Evolutionary conservation across 306 rosid species (phyloP), one percentile per base, ranked within the genome.

Genomic region (Argentina anserina): DNA sequence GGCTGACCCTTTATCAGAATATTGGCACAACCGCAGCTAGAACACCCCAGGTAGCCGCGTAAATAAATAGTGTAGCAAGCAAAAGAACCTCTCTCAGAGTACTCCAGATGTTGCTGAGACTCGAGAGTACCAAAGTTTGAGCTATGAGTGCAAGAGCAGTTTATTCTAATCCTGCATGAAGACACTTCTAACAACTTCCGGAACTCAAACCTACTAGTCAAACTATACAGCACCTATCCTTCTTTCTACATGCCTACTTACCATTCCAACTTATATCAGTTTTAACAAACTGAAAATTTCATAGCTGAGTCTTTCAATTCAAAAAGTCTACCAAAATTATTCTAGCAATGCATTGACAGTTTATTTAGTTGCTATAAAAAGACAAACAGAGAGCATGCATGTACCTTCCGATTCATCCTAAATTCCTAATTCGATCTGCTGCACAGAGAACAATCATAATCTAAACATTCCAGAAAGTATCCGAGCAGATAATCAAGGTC

Each of bases 161-260:
- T 60, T 6, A 39, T 4, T 29, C 7, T 25, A 26, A 55, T 55
- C 34, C 21, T n/a, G 26, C 28, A n/a, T 21, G 43, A 41, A 14
- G 18, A 47, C 71, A 26, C 7, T 43, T 23, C 68, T 52, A 76
- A 23, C 71, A 46, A 46, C 75, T 37, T n/a, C 11, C 18, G n/a
- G 9, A 21, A 0, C 14, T 29, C 7, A 37, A 67, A 80, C 60
- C 93, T 53, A 10, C 1, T 18, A 67, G 88, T 84, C 93, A 84
- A 80, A 70, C 42, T 72, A 40, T 10, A 70, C 50, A 15, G 50
- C 64, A 4, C 18, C 58, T 70, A 78, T 23, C 71, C 75, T 62
- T 33, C 26, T 33, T 65, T 61, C 64, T 11, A 29, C 65, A 31
- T 14, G 23, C 73, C 75, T 81, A 85, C 75, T 84, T 64, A 75